phyloP scores from a whole-genome alignment of 192 early-diverging fungal species.

The Phlyctochytrium bullatum region DNA sequence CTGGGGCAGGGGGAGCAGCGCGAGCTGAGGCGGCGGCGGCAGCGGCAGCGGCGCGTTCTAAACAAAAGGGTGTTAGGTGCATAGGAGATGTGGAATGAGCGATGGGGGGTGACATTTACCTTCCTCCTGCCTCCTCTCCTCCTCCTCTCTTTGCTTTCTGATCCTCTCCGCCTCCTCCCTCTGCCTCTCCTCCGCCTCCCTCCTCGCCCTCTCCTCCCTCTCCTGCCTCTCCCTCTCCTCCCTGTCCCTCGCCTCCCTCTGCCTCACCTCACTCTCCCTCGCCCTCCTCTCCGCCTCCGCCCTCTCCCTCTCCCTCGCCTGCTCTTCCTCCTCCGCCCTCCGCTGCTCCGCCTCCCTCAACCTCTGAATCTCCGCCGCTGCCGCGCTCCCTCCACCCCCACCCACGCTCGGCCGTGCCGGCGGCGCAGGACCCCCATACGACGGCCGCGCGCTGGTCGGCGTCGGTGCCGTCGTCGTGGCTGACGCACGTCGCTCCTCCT shows the following conservation, averaged over 20 bases:
- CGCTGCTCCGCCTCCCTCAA: too few species aligned
- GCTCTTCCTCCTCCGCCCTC: conserved; percentile 13
- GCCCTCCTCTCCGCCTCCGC: conserved; percentile 18
- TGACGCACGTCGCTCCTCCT: too few species aligned
- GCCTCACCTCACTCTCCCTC: too few species aligned
- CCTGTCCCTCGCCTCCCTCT: too few species aligned
- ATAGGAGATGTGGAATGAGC: conserved; percentile 2
- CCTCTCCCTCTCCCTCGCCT: conserved; percentile 3
- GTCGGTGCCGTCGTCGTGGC: too few species aligned
- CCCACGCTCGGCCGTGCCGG: background rate
- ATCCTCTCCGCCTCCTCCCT: conserved; percentile 23
- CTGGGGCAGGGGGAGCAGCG: conserved; percentile 15
- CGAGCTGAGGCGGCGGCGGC: conserved; percentile 10
- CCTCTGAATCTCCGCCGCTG: background rate
- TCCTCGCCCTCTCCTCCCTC: conserved; percentile 34
- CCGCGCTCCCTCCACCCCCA: background rate
- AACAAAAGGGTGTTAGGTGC: conserved; percentile 15
- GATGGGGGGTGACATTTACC: conserved; percentile 27
- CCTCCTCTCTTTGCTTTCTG: conserved; percentile 23
- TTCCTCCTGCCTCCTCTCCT: conserved; percentile 25
- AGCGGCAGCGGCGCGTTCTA: conserved; percentile 2
- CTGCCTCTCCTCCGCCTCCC: conserved; percentile 25
- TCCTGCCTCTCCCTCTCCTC: conserved; percentile 17
- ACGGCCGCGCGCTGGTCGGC: too few species aligned
- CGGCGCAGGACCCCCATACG: too few species aligned